A percentile compares a stretch with the other conserved stretches of the same genome.
These are phyloP conservation scores for Iberis amara DNA, from an alignment of 441 rosid species.

Conservation along the genomic window DNA sequence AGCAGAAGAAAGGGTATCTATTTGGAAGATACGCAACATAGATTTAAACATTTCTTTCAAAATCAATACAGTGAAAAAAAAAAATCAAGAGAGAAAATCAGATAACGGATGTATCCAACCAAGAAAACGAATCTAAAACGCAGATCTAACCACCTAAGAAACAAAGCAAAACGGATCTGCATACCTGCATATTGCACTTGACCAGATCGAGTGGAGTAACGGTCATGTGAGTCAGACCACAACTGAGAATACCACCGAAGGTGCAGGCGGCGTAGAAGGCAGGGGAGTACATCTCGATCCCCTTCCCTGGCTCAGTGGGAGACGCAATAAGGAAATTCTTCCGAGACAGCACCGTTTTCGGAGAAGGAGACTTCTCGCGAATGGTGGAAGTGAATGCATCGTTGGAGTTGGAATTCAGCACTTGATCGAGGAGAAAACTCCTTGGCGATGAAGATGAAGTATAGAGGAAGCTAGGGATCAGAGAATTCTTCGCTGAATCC, in stretches of 20 bases:
- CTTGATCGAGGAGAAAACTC: slow-evolving; percentile 36
- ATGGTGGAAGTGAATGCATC: slow-evolving; percentile 31
- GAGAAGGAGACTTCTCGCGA: slow-evolving; percentile 23
- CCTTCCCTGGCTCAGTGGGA: slow-evolving; percentile 63
- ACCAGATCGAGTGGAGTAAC: slow-evolving; percentile 99
- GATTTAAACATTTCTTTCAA: no score
- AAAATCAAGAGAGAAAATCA: neutral
- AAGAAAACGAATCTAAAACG: slow-evolving; percentile 9
- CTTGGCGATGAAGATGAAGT: slow-evolving; percentile 42
- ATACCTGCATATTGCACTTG: slow-evolving; percentile 98
- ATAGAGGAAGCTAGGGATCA: slow-evolving; percentile 78
- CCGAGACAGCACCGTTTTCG: slow-evolving; percentile 28
- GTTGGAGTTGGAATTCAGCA: slow-evolving; percentile 31
- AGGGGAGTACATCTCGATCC: slow-evolving; percentile 92
- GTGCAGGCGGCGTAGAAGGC: slow-evolving; percentile 95
- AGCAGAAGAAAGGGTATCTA: no score
- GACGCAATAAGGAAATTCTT: slow-evolving; percentile 54
- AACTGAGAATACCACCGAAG: slow-evolving; percentile 81
- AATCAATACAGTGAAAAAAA: no score
- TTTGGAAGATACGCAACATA: no score
- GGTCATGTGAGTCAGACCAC: slow-evolving; percentile 92
- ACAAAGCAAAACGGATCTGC: slow-evolving; percentile 4
- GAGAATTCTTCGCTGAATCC: slow-evolving; percentile 49
- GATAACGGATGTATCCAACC: neutral
- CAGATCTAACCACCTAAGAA: slow-evolving; percentile 26